These are phyloP conservation scores for Penicillium coprophilum DNA, from an alignment of 495 filamentous ascomycete genomes.

Conservation along the genomic window DNA sequence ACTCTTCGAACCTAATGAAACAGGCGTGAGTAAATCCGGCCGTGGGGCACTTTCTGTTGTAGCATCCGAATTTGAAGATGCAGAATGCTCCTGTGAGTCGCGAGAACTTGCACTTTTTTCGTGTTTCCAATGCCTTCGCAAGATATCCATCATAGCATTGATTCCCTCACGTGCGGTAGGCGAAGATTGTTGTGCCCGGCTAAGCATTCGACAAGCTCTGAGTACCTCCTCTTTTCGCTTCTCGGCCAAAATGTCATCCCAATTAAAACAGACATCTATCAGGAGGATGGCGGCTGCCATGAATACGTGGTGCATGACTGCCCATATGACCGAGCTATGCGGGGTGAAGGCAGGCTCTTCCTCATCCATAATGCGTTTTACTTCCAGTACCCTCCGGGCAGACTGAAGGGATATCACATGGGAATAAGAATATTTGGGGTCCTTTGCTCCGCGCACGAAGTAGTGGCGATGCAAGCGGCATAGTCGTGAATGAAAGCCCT, in stretches of 20 bases:
- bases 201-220: conserved; percentile 46
- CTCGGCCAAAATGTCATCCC: conserved; percentile 42
- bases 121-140: conserved; percentile 36
- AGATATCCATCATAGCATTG: conserved; percentile 38
- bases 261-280: conserved; percentile 48
- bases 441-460: conserved; percentile 40
- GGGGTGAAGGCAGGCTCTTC: conserved; percentile 29
- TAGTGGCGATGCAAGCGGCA: conserved; percentile 47
- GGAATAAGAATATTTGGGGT: conserved; percentile 47
- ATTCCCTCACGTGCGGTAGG: conserved; percentile 34
- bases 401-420: conserved; percentile 44
- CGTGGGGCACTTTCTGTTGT: not conserved
- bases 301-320: conserved; percentile 47
- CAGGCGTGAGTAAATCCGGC: not conserved
- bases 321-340: conserved; percentile 34
- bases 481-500: conserved; percentile 43
- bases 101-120: conserved; percentile 15
- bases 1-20: not conserved
- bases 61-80: not conserved
- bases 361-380: conserved; percentile 43
- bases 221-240: conserved; percentile 43
- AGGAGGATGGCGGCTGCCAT: conserved; percentile 48
- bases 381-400: conserved; percentile 43
- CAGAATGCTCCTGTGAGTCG: not conserved
- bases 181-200: conserved; percentile 37